A percentile compares a stretch with the other conserved stretches of the same genome.
Conservation (phyloP, 179 eudicot species). For the Camellia oleifera region DNA sequence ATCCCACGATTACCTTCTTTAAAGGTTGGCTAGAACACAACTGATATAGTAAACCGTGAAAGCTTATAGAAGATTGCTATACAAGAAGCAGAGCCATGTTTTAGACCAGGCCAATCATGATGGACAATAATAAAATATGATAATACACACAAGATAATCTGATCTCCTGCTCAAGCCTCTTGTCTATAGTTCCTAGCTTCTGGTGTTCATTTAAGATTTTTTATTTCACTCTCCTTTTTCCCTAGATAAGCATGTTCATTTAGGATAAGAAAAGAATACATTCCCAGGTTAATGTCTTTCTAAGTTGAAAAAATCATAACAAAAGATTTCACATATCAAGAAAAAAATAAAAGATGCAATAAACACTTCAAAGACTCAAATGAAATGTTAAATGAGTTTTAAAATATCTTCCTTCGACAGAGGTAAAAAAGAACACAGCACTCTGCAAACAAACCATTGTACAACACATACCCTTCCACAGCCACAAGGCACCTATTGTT, state of each 20-base stretch:
- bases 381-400: neutral
- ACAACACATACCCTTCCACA: conserved; percentile 77
- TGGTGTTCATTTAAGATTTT: neutral
- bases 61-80: neutral
- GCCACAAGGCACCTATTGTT: conserved; percentile 81
- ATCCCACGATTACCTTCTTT: no score
- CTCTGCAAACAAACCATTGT: neutral
- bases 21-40: no score
- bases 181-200: no score
- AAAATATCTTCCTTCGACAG: neutral
- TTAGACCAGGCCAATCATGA: neutral
- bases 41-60: neutral
- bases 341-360: no score
- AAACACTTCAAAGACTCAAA: neutral
- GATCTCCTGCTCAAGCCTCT: no score
- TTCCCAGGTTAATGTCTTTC: no score
- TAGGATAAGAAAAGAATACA: neutral
- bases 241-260: neutral
- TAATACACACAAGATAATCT: no score
- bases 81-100: neutral
- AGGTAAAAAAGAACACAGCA: neutral
- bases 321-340: no score
- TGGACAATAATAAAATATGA: no score
- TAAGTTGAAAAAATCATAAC: no score
- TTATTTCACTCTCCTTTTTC: neutral